Evolutionary conservation across 768 basidiomycete genomes (phyloP), one percentile per base, ranked within the genome.

Genomic region (Mycena belliarum): DNA sequence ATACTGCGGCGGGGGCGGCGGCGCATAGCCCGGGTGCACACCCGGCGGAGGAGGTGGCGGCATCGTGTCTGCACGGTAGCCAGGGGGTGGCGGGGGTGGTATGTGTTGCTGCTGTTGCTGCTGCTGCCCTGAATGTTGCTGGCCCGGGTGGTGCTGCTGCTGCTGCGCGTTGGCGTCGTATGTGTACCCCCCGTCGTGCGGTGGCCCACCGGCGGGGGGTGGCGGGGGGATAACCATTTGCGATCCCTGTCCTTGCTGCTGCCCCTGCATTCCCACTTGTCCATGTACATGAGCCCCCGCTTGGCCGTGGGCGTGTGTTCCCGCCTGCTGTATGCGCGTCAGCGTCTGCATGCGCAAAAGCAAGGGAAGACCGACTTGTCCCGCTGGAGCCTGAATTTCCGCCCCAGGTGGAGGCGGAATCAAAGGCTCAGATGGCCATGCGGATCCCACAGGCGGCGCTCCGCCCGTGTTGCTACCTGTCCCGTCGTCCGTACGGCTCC

Each of bases 401-500:
- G 65, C 63, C 8, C 63, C 65, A 18, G 65, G 65, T 24, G 65
- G 65, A 5, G 63, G 65, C 23, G 65, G 63, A 24, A 64, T 63
- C 14, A 63, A 25, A 20, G 62, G 62, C 28, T 45, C 35, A 46
- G 62, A 44, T 10, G 62, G 62, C 62, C 62, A 63, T 4, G 62
- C 38, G 14, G 62, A 53, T 5, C 62, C 62, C 18, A 59, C 65
- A 10, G 67, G 59, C 32, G 67, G 60, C 33, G 66, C 52, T 18
- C 65, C 65, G n/a, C 64, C 54, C 35, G 65, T 67, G 29, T 66
- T 58, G 26, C 69, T 67, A n/a, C 64, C 66, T 16, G 28, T 55
- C 15, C 54, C 63, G 45, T 75, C 76, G 37, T 77, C 75, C 33
- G 71, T 68, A 25, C 76, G 69, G 24, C 63, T 69, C 10, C 78